Conservation (phyloP, 2,329 filamentous ascomycete species). For the Colletotrichum camelliae region DNA sequence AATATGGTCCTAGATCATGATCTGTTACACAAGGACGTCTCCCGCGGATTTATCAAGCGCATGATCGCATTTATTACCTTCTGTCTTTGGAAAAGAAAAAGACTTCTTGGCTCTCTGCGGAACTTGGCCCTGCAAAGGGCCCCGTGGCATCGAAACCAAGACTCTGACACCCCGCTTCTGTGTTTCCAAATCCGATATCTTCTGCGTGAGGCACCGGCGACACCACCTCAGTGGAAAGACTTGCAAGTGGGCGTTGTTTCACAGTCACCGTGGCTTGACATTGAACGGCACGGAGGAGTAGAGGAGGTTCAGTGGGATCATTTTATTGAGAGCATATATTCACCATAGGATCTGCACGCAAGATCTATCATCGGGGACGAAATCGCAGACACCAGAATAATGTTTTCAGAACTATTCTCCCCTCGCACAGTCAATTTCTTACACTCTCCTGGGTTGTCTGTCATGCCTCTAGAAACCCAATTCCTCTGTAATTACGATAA, state of each 20-base stretch:
- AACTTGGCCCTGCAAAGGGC: neutral
- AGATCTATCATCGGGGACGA: neutral
- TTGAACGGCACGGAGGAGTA: neutral
- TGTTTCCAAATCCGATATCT: neutral
- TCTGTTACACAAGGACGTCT: neutral
- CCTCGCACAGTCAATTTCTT: too few relatives aligned
- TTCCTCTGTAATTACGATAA: too few relatives aligned
- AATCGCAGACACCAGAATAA: neutral
- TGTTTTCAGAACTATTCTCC: neutral
- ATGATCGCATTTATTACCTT: neutral
- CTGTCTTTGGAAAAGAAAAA: neutral
- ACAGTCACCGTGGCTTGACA: neutral
- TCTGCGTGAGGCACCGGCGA: neutral
- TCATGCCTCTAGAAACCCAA: too few relatives aligned
- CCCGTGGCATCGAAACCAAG: neutral
- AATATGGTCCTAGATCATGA: neutral
- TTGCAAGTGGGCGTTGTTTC: neutral
- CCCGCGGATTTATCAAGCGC: neutral
- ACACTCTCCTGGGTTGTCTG: too few relatives aligned
- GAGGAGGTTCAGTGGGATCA: accelerated
- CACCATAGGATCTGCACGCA: too few relatives aligned
- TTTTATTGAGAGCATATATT: neutral
- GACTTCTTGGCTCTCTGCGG: accelerated
- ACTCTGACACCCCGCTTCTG: accelerated
- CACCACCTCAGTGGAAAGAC: neutral